Conservation (phyloP, 1,284 basidiomycete genomes). For the Tranzscheliella williamsii region DNA sequence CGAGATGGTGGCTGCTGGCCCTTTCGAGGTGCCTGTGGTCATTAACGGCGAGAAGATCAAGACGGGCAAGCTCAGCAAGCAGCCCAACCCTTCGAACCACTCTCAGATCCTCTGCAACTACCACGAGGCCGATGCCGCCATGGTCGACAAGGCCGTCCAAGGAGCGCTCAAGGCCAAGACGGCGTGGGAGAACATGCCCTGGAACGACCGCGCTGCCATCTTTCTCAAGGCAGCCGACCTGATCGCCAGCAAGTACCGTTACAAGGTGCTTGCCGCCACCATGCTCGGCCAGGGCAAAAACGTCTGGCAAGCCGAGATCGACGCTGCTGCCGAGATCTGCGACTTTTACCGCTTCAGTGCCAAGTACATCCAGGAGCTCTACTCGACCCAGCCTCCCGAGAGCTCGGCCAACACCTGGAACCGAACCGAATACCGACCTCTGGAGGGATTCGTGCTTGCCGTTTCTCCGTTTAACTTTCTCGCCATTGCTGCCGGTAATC, state of each 20-base stretch:
- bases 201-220: conserved; percentile 94
- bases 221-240: conserved; percentile 87
- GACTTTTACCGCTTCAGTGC: conserved; percentile 98
- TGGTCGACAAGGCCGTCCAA: conserved; percentile 79
- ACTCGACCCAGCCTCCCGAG: conserved; percentile 82
- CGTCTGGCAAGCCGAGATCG: conserved; percentile 98
- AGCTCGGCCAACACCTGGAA: conserved; percentile 92
- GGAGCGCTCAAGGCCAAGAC: conserved; percentile 83
- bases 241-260: conserved; percentile 85
- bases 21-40: conserved; percentile 88
- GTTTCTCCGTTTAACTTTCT: conserved; percentile 96
- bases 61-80: conserved; percentile 72
- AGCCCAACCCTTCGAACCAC: conserved; percentile 64
- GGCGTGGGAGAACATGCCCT: conserved; percentile 90
- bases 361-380: conserved; percentile 94
- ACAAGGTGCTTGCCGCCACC: conserved; percentile 92
- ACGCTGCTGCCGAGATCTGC: conserved; percentile 90
- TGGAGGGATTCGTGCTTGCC: conserved; percentile 96
- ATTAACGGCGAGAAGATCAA: conserved; percentile 87
- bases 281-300: conserved; percentile 99
- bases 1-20: conserved; percentile 79
- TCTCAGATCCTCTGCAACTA: conserved; percentile 79
- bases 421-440: conserved; percentile 89
- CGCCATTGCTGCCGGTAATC: conserved; percentile 55
- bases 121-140: conserved; percentile 75